These are phyloP conservation scores for Teratosphaeria pseudoeucalypti DNA, from an alignment of 2,329 filamentous ascomycete species.

Conservation along the genomic window DNA sequence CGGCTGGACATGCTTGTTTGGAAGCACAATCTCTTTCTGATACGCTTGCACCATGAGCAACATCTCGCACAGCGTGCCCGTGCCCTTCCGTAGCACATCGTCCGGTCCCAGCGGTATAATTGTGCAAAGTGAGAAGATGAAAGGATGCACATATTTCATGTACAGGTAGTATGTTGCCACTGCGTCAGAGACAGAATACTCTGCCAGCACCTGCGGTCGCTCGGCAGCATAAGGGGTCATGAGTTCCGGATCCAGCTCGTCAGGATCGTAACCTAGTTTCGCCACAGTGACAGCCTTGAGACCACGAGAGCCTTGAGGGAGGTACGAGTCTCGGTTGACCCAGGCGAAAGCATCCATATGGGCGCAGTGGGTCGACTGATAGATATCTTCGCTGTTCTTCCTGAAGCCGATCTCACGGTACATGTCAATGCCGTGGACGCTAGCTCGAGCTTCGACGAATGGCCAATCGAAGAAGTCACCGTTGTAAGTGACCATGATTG, in stretches of 20 bases:
- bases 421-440: slow-evolving; percentile 95
- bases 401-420: slow-evolving; percentile 96
- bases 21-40: slow-evolving; percentile 78
- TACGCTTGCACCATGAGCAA: slow-evolving; percentile 98
- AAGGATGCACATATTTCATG: slow-evolving; percentile 99
- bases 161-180: slow-evolving; percentile 98
- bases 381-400: slow-evolving; percentile 92
- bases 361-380: slow-evolving; percentile 88
- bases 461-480: slow-evolving; percentile 99
- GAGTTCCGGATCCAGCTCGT: slow-evolving; percentile 91
- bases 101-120: slow-evolving; percentile 90
- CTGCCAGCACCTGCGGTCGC: slow-evolving; percentile 83
- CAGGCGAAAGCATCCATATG: slow-evolving; percentile 99
- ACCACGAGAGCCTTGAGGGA: slow-evolving; percentile 93
- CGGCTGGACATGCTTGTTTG: slow-evolving; percentile 88
- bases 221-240: slow-evolving; percentile 88
- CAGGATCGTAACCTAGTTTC: slow-evolving; percentile 95
- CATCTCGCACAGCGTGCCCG: slow-evolving; percentile 98
- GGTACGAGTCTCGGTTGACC: slow-evolving; percentile 97
- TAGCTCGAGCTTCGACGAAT: slow-evolving; percentile 87
- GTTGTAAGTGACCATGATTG: slow-evolving; percentile 99
- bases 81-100: slow-evolving; percentile 88
- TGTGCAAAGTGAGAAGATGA: slow-evolving; percentile 96
- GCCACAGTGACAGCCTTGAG: slow-evolving; percentile 95
- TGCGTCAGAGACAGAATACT: slow-evolving; percentile 98